phyloP scores from a whole-genome alignment of 495 filamentous ascomycete genomes.

The Penicillium pulvis region DNA sequence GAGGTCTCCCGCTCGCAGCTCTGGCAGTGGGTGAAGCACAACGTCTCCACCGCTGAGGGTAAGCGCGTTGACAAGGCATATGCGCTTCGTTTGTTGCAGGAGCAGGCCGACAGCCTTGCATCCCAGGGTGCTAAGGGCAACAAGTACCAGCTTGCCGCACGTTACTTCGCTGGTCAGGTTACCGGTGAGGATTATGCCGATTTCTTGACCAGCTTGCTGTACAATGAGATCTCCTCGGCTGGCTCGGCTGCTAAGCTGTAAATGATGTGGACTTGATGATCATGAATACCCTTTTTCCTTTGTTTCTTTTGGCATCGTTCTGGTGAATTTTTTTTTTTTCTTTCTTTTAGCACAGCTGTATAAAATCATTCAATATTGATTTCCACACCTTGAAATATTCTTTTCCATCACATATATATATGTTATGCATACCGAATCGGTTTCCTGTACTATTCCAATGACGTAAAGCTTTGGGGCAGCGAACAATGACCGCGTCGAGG shows the following conservation, averaged over 20 bases:
- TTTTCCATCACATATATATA: too few species aligned
- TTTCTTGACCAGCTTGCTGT: conserved; percentile 92
- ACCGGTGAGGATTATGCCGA: conserved; percentile 97
- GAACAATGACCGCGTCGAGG: neutral
- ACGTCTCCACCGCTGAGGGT: conserved; percentile 82
- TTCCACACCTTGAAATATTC: neutral
- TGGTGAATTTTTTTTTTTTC: conserved; percentile 1
- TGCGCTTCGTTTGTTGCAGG: conserved; percentile 80
- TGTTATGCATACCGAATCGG: too few species aligned
- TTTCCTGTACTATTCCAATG: neutral
- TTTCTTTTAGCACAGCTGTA: neutral
- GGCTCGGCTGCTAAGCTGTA: conserved; percentile 84
- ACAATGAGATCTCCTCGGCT: conserved; percentile 92
- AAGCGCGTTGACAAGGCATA: conserved; percentile 92
- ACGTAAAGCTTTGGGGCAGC: neutral
- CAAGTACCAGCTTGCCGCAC: conserved; percentile 86
- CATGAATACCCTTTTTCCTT: conserved; percentile 32
- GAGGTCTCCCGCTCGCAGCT: conserved; percentile 91
- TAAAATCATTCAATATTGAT: neutral
- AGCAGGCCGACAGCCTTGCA: conserved; percentile 77
- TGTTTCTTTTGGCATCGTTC: neutral
- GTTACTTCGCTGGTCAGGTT: conserved; percentile 91
- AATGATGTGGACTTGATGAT: conserved; percentile 28
- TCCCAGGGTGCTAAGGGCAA: conserved; percentile 82
- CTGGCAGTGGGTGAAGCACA: conserved; percentile 95